Base-by-base conservation (phyloP, 495 filamentous ascomycete genomes). In the Penicillium roqueforti region DNA sequence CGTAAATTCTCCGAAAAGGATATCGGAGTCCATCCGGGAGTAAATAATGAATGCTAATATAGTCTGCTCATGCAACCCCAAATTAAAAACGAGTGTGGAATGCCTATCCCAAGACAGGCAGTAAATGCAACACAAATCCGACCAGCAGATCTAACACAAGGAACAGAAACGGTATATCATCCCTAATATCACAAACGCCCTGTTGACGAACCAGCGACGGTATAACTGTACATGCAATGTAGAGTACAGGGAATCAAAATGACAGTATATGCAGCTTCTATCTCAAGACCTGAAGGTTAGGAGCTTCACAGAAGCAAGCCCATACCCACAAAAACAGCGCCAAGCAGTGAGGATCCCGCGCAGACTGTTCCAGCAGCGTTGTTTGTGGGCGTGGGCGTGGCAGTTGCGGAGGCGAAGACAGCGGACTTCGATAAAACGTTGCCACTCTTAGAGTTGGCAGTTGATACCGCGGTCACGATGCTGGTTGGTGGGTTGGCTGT, bases 21-120 rank as follows among this genome's bases (percentile, higher is more conserved):
- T 62, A 57, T 57, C 55, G 56, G 62, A 65, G 59, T 62, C 62
- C 62, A 62, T 55, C 54, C 31, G 45, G 53, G 10, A 43, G 40
- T 11, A 43, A 28, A 34, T 51, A 44, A 26, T 48, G 41, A 42
- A 49, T 53, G 25, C 46, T 43, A 44, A 45, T 11, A 34, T 43
- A 36, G 37, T 39, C 34, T 39, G 19, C 25, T 16, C 20, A 20
- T 1, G 23, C 16, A 26, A 44, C 37, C 31, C 43, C 29, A 23
- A 39, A 57, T 10, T 31, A 10, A 28, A 44, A 59, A 50, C 34
- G 59, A 59, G 41, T 48, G 56, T 54, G 40, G 47, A 59, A 53
- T 51, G 25, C 19, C 25, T 9, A 57, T 44, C 25, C 19, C 40
- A 18, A 45, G 23, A 34, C 28, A 45, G 40, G 47, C 47, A 52